A percentile compares a stretch with the other conserved stretches of the same genome.
phyloP scores from a whole-genome alignment of 345 rosid genomes.

The Acer negundo region DNA sequence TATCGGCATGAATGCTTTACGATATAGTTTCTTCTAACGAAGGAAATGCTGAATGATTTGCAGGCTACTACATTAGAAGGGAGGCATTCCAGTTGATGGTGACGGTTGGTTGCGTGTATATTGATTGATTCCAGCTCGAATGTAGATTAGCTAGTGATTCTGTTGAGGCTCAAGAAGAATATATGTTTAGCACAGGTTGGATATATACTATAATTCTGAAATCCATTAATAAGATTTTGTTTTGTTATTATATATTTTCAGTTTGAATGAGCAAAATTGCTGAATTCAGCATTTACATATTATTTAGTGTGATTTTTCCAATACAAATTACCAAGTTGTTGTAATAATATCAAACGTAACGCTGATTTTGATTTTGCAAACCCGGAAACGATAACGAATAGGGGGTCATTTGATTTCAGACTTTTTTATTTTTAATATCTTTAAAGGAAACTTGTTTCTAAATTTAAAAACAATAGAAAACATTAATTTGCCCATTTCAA shows the following conservation, averaged over 20 bases:
- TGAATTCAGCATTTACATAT: slow-evolving; percentile 6
- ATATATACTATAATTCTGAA: slow-evolving; percentile 23
- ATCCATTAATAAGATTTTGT: slow-evolving; percentile 17
- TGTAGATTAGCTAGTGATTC: slow-evolving; percentile 34
- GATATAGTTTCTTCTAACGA: background rate
- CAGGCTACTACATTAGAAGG: slow-evolving; percentile 28
- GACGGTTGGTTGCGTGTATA: slow-evolving; percentile 27
- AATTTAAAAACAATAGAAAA: too few relatives aligned
- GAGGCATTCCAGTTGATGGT: slow-evolving; percentile 15
- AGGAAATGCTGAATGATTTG: slow-evolving; percentile 13
- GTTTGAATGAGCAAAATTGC: slow-evolving; percentile 13
- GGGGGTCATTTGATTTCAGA: too few relatives aligned
- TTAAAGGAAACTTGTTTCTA: too few relatives aligned
- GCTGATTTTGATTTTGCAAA: too few relatives aligned
- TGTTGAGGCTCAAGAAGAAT: slow-evolving; percentile 14
- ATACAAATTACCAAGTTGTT: too few relatives aligned
- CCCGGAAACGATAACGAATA: too few relatives aligned
- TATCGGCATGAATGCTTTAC: too few relatives aligned
- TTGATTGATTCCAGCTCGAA: slow-evolving; percentile 25
- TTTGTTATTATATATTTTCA: slow-evolving; percentile 11
- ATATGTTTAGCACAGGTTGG: slow-evolving; percentile 26
- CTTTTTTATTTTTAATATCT: too few relatives aligned
- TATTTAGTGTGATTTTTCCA: too few relatives aligned
- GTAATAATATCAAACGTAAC: too few relatives aligned
- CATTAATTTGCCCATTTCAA: too few relatives aligned